Evolutionary conservation across 148 eudicot species (phyloP), one percentile per base, ranked within the genome.

Genomic region (Vaccinium macrocarpon): DNA sequence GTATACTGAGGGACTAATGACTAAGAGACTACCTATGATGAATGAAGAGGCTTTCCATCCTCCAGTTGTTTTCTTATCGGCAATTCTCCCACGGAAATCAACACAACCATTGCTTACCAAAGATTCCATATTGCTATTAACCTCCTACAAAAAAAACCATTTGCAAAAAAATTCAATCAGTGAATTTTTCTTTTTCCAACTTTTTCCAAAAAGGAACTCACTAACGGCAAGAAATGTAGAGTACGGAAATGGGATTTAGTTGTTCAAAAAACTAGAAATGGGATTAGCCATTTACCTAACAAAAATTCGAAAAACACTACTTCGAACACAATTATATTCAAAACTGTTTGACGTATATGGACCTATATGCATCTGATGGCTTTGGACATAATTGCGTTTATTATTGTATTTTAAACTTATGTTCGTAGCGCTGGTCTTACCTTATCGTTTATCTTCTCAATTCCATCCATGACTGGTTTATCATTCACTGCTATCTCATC

Each of bases 1-100:
- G 3, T 7, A n/a, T 61, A 61, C 68, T n/a, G 23, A 9, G n/a
- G 68, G 8, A 61, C 21, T 61, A 61, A 9, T 61, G 66, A 3
- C 25, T 21, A 61, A 21, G 68, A 66, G 38, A 12, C 21, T n/a
- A 87, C 89, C 89, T 84, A 87, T 87, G 81, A 87, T 82, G 80
- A 87, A 87, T 25, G 89, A 85, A 32, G 87, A 82, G 57, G 89
- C 89, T 68, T 79, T 87, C 89, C 89, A 87, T 59, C 89, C 89
- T 35, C 89, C 89, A 16, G 87, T 87, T 15, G 10, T 82, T 13
- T 27, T 51, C 68, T 81, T 87, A 62, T 85, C 81, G 18, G 89
- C 89, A 12, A 79, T 64, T 66, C 84, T 87, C 52, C 87, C 89
- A 10, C 70, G 71, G 74, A 62, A 87, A 70, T 87, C 87, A 71